phyloP scores from a whole-genome alignment of 306 rosid species.

The Cucurbita moschata region DNA sequence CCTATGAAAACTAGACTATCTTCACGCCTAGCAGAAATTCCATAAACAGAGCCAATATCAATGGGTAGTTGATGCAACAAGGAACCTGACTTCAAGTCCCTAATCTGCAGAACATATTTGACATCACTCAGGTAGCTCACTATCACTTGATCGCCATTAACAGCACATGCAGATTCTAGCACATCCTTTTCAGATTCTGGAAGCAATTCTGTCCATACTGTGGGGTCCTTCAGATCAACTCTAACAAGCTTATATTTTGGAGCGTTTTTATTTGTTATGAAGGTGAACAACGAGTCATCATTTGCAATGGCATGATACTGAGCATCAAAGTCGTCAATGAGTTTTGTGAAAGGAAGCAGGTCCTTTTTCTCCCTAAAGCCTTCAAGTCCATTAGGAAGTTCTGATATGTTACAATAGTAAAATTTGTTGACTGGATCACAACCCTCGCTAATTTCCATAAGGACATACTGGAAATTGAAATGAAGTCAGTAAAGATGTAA shows the following conservation, averaged over 20 bases:
- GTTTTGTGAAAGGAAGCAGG: slow-evolving; percentile 60
- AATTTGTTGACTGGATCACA: slow-evolving; percentile 87
- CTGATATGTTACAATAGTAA: slow-evolving; percentile 65
- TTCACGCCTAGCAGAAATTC: slow-evolving; percentile 64
- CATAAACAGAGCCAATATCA: slow-evolving; percentile 73
- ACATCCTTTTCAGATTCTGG: slow-evolving; percentile 71
- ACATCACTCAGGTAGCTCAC: slow-evolving; percentile 88
- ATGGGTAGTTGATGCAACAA: slow-evolving; percentile 63
- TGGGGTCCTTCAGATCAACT: slow-evolving; percentile 69
- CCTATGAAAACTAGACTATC: slow-evolving; percentile 49
- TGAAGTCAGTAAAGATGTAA: not conserved
- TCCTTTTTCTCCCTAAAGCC: slow-evolving; percentile 42
- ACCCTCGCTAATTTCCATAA: slow-evolving; percentile 46
- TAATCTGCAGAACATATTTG: slow-evolving; percentile 62
- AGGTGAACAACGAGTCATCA: slow-evolving; percentile 67
- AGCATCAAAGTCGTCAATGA: slow-evolving; percentile 65
- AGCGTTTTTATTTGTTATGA: slow-evolving; percentile 80
- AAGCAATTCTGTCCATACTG: slow-evolving; percentile 58
- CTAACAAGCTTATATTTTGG: slow-evolving; percentile 72
- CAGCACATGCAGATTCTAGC: slow-evolving; percentile 63
- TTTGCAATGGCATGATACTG: slow-evolving; percentile 51
- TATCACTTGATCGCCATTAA: slow-evolving; percentile 59
- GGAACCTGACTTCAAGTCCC: slow-evolving; percentile 77
- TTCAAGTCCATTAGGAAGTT: slow-evolving; percentile 56
- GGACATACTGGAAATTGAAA: slow-evolving; percentile 42